phyloP scores from a whole-genome alignment of 805 yeast genomes.

The Wickerhamomyces subpelliculosus region DNA sequence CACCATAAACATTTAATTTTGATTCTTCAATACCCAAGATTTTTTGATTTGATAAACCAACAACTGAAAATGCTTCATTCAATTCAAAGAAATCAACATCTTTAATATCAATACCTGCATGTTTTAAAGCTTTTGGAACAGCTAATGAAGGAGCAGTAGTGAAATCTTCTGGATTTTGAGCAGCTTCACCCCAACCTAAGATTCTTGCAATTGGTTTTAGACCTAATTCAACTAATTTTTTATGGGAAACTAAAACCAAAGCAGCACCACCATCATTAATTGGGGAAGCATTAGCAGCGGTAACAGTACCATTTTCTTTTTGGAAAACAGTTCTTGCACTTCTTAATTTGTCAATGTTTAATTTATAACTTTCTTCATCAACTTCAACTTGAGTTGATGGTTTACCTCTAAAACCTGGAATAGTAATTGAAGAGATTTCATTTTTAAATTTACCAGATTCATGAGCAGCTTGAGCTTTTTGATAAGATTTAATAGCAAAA shows the following conservation, averaged over 20 bases:
- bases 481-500: conserved; percentile 78
- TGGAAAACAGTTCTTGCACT: conserved; percentile 92
- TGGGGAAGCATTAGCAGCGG: conserved; percentile 96
- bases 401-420: conserved; percentile 88
- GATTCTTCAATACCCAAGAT: conserved; percentile 52
- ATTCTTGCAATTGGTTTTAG: conserved; percentile 87
- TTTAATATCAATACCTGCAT: conserved; percentile 57
- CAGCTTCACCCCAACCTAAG: conserved; percentile 97
- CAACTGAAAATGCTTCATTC: conserved; percentile 97
- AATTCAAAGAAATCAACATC: conserved; percentile 89
- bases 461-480: conserved; percentile 78
- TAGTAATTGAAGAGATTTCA: conserved; percentile 83
- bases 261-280: conserved; percentile 99
- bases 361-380: conserved; percentile 81
- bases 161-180: conserved; percentile 89
- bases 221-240: conserved; percentile 76
- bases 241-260: conserved; percentile 76
- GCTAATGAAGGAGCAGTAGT: conserved; percentile 95
- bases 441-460: conserved; percentile 70
- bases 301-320: conserved; percentile 89
- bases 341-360: conserved; percentile 70
- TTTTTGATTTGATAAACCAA: conserved; percentile 84
- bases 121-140: conserved; percentile 91
- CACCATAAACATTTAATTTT: conserved; percentile 86
- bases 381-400: conserved; percentile 63